Percentiles rank a stretch among this genome's conserved stretches.
These are phyloP conservation scores for Ophiostoma himal-ulmi DNA, from an alignment of 2,329 filamentous ascomycete species.

Conservation along the genomic window DNA sequence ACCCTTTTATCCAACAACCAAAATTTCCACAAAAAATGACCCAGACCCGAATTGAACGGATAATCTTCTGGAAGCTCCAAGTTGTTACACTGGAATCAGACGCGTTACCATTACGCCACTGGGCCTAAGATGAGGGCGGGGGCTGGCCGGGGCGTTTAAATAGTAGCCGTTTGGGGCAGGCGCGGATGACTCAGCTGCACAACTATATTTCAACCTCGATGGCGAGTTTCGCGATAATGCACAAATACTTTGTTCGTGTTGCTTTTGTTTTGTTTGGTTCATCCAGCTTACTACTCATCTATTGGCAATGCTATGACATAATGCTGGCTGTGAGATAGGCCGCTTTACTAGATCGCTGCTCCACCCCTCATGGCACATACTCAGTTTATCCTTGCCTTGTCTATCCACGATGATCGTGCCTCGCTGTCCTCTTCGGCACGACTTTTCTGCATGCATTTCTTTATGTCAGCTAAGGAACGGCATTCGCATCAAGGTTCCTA, in stretches of 20 bases:
- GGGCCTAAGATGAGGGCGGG: conserved; percentile 9
- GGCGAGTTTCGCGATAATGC: neutral
- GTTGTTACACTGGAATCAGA: conserved; percentile 23
- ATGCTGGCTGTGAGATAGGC: neutral
- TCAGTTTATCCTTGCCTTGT: neutral
- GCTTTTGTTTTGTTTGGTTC: too few relatives aligned
- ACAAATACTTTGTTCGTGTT: neutral
- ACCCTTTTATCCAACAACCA: neutral
- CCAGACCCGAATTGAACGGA: conserved; percentile 25
- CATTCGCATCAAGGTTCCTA: neutral
- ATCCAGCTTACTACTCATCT: neutral
- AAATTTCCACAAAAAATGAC: conserved; percentile 19
- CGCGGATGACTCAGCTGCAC: neutral
- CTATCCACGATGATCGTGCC: neutral
- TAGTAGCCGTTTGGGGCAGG: conserved; percentile 1
- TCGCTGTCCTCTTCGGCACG: conserved; percentile 2
- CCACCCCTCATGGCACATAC: neutral
- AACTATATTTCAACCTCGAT: neutral
- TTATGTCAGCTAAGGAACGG: neutral
- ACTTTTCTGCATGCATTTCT: neutral
- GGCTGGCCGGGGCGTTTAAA: neutral
- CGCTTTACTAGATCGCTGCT: neutral
- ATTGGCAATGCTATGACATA: neutral
- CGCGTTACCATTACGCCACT: conserved; percentile 25
- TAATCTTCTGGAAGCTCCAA: conserved; percentile 23